Evolutionary conservation across 148 eudicot species (phyloP).

Genomic region (Camellia lanceoleosa): DNA sequence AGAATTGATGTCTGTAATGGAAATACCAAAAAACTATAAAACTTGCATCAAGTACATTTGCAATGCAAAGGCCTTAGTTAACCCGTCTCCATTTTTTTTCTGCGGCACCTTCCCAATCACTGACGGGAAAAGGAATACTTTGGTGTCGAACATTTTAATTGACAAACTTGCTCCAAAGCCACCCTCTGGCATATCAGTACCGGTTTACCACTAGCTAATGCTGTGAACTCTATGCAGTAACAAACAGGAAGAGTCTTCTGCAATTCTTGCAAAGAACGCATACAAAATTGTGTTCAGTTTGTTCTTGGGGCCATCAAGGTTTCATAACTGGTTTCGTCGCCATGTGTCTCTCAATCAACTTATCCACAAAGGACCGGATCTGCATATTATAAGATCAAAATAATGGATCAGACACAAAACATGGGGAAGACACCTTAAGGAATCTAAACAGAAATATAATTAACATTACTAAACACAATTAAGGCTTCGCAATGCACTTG

Average conservation of each 20-base stretch:
- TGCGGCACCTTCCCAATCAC: background rate
- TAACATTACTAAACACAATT: background rate
- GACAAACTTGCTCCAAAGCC: slow-evolving; percentile 10
- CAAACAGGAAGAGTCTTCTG: slow-evolving; percentile 1
- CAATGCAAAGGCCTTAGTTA: slow-evolving; percentile 1
- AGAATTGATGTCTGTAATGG: slow-evolving; percentile 5
- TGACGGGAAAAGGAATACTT: background rate
- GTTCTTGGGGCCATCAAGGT: slow-evolving; percentile 35
- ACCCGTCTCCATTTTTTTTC: background rate
- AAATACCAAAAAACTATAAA: slow-evolving; percentile 1
- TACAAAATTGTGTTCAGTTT: background rate
- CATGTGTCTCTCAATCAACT: slow-evolving; percentile 84
- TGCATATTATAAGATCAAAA: slow-evolving; percentile 31
- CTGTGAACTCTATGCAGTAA: slow-evolving; percentile 1
- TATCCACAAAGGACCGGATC: slow-evolving; percentile 98
- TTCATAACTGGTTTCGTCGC: slow-evolving; percentile 49
- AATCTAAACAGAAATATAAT: slow-evolving; percentile 3
- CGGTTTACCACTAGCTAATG: background rate
- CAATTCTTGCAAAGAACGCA: background rate
- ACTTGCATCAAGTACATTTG: background rate
- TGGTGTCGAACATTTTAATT: background rate
- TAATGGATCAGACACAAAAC: background rate
- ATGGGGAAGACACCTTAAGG: background rate
- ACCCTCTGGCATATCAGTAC: background rate
- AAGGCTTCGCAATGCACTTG: background rate